phyloP scores from a whole-genome alignment of 2,329 filamentous ascomycete species.

The Chrysoporthe austroafricana region DNA sequence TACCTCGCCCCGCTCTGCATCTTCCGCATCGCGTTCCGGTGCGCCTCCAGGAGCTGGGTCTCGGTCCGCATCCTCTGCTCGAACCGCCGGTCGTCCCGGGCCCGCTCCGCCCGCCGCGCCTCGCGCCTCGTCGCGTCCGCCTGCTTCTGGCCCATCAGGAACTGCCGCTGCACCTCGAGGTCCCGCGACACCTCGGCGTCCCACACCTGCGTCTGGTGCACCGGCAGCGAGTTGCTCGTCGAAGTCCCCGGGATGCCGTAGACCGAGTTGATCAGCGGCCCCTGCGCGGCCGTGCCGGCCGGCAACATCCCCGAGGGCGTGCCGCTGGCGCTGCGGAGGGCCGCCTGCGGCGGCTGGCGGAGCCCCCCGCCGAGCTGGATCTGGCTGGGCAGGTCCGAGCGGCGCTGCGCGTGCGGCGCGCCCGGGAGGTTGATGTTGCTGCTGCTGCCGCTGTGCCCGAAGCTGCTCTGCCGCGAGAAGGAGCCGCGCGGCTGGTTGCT shows the following conservation, averaged over 20 bases:
- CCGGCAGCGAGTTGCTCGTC: conserved; percentile 29
- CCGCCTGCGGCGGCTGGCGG: conserved; percentile 64
- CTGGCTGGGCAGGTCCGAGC: conserved; percentile 46
- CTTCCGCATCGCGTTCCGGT: conserved; percentile 77
- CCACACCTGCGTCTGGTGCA: conserved; percentile 35
- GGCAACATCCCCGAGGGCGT: background rate
- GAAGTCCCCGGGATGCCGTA: conserved; percentile 28
- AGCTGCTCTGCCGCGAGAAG: background rate
- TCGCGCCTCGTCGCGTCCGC: conserved; percentile 64
- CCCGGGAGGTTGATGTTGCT: conserved; percentile 43
- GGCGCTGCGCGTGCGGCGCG: conserved; percentile 59
- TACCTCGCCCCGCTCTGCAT: conserved; percentile 64
- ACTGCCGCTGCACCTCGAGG: conserved; percentile 58
- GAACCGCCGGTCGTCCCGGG: conserved; percentile 64
- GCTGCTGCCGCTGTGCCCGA: conserved; percentile 21
- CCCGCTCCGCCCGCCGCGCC: conserved; percentile 59
- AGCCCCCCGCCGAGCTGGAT: conserved; percentile 64
- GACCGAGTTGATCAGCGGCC: conserved; percentile 26
- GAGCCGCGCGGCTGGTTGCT: background rate
- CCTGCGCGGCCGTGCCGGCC: background rate
- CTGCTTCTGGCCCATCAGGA: conserved; percentile 65
- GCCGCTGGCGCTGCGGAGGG: conserved; percentile 52
- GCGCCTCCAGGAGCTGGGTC: conserved; percentile 73
- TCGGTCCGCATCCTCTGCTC: conserved; percentile 74
- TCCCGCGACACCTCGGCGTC: conserved; percentile 49